These are phyloP conservation scores for Lactarius hatsudake DNA, from an alignment of 768 basidiomycete species.

Conservation along the genomic window DNA sequence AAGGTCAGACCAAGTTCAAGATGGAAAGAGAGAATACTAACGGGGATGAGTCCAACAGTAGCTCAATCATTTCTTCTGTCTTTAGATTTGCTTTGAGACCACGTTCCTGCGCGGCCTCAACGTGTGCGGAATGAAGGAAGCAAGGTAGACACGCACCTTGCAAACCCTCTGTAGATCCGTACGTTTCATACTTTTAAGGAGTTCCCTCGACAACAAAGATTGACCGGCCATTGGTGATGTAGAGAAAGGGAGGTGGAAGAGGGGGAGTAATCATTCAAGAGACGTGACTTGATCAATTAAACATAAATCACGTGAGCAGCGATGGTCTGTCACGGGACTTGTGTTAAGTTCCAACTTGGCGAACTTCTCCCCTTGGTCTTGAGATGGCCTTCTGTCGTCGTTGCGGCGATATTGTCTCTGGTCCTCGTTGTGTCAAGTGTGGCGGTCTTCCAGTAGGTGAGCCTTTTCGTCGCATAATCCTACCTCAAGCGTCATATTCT, in stretches of 20 bases:
- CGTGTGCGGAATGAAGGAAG: conserved; percentile 13
- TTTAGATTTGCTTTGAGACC: conserved; percentile 83
- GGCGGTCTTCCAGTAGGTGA: conserved; percentile 76
- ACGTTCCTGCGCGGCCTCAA: conserved; percentile 51
- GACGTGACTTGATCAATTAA: conserved; percentile 15
- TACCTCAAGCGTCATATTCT: neutral
- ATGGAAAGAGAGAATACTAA: conserved; percentile 5
- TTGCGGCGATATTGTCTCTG: conserved; percentile 79
- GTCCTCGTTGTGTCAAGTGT: conserved; percentile 65
- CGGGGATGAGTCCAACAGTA: conserved; percentile 51
- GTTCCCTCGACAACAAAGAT: conserved; percentile 45
- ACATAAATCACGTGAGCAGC: conserved; percentile 15
- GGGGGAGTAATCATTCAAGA: neutral
- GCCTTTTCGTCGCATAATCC: conserved; percentile 34
- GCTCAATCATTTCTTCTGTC: conserved; percentile 73
- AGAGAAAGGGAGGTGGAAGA: neutral
- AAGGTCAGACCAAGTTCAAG: conserved; percentile 19
- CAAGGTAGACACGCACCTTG: conserved; percentile 45
- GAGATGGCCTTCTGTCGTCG: conserved; percentile 81
- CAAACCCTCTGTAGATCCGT: conserved; percentile 54
- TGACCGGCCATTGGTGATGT: conserved; percentile 29
- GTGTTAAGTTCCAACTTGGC: conserved; percentile 1
- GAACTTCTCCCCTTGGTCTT: conserved; percentile 9
- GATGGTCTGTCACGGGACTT: neutral
- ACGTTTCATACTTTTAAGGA: conserved; percentile 53